Evolutionary conservation across 108 stramenopile species (phyloP).

Genomic region (Discostella stelligeroides): DNA sequence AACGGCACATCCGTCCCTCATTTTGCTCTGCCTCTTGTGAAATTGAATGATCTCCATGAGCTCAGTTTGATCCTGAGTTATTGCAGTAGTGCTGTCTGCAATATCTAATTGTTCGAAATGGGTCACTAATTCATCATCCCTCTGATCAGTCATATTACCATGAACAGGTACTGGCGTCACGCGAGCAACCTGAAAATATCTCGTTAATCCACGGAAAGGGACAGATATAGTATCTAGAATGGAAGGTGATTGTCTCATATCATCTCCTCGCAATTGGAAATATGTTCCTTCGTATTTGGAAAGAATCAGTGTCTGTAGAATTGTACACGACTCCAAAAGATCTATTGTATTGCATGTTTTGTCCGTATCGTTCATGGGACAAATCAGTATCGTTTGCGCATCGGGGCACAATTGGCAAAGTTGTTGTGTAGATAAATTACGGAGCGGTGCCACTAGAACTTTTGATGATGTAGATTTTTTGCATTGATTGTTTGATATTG

Average conservation of each 20-base stretch:
- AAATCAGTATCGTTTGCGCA: constrained; percentile 30
- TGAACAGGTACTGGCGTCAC: constrained; percentile 9
- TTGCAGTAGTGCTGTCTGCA: neutral
- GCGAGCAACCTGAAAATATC: constrained; percentile 28
- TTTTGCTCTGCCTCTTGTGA: neutral
- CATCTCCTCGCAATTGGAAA: constrained; percentile 11
- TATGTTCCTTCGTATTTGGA: constrained; percentile 40
- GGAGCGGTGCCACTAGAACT: constrained; percentile 30
- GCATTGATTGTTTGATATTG: constrained; percentile 11
- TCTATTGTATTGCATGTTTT: neutral
- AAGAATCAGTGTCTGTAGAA: constrained; percentile 38
- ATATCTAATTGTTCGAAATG: constrained; percentile 13
- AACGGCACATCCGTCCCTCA: neutral
- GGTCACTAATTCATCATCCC: constrained; percentile 2
- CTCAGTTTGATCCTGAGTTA: constrained; percentile 4
- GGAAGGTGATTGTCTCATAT: neutral
- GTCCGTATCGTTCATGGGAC: constrained; percentile 7
- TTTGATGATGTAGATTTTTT: neutral
- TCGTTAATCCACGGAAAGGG: constrained; percentile 39
- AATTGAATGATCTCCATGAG: neutral
- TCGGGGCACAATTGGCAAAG: constrained; percentile 23
- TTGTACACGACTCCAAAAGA: constrained; percentile 15
- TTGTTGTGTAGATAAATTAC: constrained; percentile 18
- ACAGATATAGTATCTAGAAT: constrained; percentile 32
- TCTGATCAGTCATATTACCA: constrained; percentile 3